phyloP scores from a whole-genome alignment of 1,284 basidiomycete genomes.

The Austroboletus novae-zelandiae region DNA sequence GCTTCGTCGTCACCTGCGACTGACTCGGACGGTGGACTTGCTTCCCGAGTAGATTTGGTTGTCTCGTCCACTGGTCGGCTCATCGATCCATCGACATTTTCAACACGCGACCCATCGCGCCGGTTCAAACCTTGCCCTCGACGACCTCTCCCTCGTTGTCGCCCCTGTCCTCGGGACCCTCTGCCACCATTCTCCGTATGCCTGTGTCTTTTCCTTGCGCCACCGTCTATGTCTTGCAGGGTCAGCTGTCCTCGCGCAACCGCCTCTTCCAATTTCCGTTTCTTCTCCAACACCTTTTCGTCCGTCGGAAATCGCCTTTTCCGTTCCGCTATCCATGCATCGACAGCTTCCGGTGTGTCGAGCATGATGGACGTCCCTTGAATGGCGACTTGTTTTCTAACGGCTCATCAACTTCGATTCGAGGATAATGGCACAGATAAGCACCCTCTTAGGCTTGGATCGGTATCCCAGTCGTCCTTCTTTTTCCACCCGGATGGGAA shows the following conservation, averaged over 20 bases:
- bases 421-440: slow-evolving; percentile 2
- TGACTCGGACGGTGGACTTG: slow-evolving; percentile 3
- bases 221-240: slow-evolving; percentile 43
- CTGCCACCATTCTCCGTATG: slow-evolving; percentile 9
- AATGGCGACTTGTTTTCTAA: slow-evolving; percentile 70
- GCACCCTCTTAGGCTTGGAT: slow-evolving; percentile 72
- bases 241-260: slow-evolving; percentile 74
- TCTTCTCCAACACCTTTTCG: slow-evolving; percentile 72
- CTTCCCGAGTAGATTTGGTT: slow-evolving; percentile 2
- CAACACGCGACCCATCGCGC: slow-evolving; percentile 19
- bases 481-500: slow-evolving; percentile 76
- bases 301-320: slow-evolving; percentile 80
- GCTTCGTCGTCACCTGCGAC: slow-evolving; percentile 39
- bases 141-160: slow-evolving; percentile 30
- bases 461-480: slow-evolving; percentile 71
- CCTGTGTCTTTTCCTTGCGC: slow-evolving; percentile 36
- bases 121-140: slow-evolving; percentile 35
- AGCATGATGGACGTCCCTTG: slow-evolving; percentile 78
- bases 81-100: background rate
- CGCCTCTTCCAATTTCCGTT: slow-evolving; percentile 70
- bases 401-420: background rate
- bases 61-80: background rate
- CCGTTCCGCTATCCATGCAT: slow-evolving; percentile 84
- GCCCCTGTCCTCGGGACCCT: slow-evolving; percentile 6
- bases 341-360: slow-evolving; percentile 79